Evolutionary conservation across 2,329 filamentous ascomycete species (phyloP), one percentile per base, ranked within the genome.

Genomic region (Ophiostoma australiae): DNA sequence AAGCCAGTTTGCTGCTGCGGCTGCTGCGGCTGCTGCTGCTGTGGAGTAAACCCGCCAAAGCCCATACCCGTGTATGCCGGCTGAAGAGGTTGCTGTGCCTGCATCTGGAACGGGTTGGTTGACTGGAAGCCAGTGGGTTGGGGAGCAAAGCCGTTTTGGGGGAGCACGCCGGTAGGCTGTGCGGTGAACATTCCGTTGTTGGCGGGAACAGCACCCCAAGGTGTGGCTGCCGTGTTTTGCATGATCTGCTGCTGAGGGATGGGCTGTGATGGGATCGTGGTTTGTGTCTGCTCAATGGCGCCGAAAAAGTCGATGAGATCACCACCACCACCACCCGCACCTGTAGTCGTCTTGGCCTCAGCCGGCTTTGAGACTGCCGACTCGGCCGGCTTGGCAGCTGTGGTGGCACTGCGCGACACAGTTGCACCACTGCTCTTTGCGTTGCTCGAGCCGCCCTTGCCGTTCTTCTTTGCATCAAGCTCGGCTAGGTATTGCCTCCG

Each of bases 221-320:
- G 80, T 33, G 76, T 76, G 70, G 80, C 80, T 35, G 80, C 80
- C 2, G 69, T 69, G 35, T 66, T 66, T 70, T 72, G 72, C 79
- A 73, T 76, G n/a, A 74, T 75, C 37, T 70, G 69, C 52, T 78
- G 77, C 70, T 81, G 81, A 1, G 79, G 73, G 55, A 80, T 79
- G 23, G 82, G 76, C 74, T 85, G 84, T 1, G 80, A 77, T 52
- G 80, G 84, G 84, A 92, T 87, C 0, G 90, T 84, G 69, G 91
- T 91, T 78, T 95, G 93, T 74, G 94, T 93, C 77, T 93, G 89
- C 77, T 97, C 94, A 76, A 97, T 97, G 6, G 93, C 94, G 77
- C 90, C 94, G 79, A 97, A 97, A 80, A 97, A 97, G 82, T 94
- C 95, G 77, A 97, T 98, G 73, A 96, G 84, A 82, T 96, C 91